Percentiles rank a stretch among this genome's conserved stretches.
Conservation (phyloP, 2,329 filamentous ascomycete genomes). For the Curvularia eragrostidis region DNA sequence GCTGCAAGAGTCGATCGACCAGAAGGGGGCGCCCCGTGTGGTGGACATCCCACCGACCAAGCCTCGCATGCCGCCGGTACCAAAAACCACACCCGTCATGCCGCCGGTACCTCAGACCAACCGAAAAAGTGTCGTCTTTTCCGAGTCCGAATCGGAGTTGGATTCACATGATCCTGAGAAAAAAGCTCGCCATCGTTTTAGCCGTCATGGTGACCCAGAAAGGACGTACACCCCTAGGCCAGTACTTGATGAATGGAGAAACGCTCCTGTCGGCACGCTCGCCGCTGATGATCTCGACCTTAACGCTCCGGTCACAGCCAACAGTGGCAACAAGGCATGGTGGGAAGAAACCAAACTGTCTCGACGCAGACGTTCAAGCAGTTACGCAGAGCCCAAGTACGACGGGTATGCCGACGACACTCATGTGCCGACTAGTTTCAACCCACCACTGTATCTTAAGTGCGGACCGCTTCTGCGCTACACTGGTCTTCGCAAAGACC, state of each 20-base stretch:
- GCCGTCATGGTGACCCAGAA: conserved; percentile 54
- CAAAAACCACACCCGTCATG: conserved; percentile 17
- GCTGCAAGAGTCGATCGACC: conserved; percentile 49
- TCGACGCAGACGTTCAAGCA: conserved; percentile 49
- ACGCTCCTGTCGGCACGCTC: conserved; percentile 50
- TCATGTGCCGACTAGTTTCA: conserved; percentile 74
- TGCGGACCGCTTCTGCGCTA: conserved; percentile 92
- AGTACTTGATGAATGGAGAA: conserved; percentile 65
- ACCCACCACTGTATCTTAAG: conserved; percentile 82
- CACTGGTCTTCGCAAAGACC: conserved; percentile 76
- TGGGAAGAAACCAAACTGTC: conserved; percentile 70
- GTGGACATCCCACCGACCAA: conserved; percentile 39
- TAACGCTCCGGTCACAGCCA: conserved; percentile 41
- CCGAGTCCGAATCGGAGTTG: conserved; percentile 33
- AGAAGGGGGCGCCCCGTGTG: conserved; percentile 41
- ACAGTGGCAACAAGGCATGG: conserved; percentile 63
- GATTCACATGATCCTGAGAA: conserved; percentile 33
- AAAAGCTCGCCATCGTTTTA: conserved; percentile 42
- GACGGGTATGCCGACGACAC: conserved; percentile 72
- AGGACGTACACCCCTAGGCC: conserved; percentile 63
- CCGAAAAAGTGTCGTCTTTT: conserved; percentile 54
- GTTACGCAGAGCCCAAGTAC: conserved; percentile 58
- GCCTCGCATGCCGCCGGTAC: conserved; percentile 32
- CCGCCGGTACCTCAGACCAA: conserved; percentile 40
- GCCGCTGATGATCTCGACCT: conserved; percentile 53